Conservation (phyloP, 2,329 filamentous ascomycete species). For the Curvularia eragrostidis region DNA sequence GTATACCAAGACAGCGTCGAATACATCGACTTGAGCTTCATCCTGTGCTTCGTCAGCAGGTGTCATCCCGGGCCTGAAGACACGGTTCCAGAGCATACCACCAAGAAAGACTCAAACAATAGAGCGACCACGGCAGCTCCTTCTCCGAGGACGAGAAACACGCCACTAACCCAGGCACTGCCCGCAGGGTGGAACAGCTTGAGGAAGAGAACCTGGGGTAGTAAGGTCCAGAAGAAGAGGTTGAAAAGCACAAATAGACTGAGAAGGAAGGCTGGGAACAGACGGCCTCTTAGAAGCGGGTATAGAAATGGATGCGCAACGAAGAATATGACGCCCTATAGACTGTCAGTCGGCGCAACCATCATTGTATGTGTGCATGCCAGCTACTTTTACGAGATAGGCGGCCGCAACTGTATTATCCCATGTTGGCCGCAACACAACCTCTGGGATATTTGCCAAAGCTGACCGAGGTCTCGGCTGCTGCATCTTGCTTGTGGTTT, state of each 20-base stretch:
- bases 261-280: slow-evolving; percentile 81
- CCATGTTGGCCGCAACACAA: slow-evolving; percentile 40
- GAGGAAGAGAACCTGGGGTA: slow-evolving; percentile 88
- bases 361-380: neutral
- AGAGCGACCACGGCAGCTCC: slow-evolving; percentile 67
- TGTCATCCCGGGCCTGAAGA: neutral
- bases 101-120: slow-evolving; percentile 60
- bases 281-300: slow-evolving; percentile 76
- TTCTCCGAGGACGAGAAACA: slow-evolving; percentile 79
- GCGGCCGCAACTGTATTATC: slow-evolving; percentile 35
- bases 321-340: slow-evolving; percentile 82
- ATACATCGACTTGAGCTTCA: slow-evolving; percentile 78
- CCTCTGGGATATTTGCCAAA: slow-evolving; percentile 30
- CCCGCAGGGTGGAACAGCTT: slow-evolving; percentile 81
- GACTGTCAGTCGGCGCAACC: slow-evolving; percentile 21
- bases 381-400: slow-evolving; percentile 42
- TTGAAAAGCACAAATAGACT: slow-evolving; percentile 83
- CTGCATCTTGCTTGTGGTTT: slow-evolving; percentile 32
- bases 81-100: slow-evolving; percentile 33
- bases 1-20: slow-evolving; percentile 78
- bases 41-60: slow-evolving; percentile 52
- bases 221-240: slow-evolving; percentile 85
- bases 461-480: slow-evolving; percentile 45
- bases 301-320: slow-evolving; percentile 77
- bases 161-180: slow-evolving; percentile 87